phyloP scores from a whole-genome alignment of 2,329 filamentous ascomycete genomes.

The Beauveria rudraprayagi region DNA sequence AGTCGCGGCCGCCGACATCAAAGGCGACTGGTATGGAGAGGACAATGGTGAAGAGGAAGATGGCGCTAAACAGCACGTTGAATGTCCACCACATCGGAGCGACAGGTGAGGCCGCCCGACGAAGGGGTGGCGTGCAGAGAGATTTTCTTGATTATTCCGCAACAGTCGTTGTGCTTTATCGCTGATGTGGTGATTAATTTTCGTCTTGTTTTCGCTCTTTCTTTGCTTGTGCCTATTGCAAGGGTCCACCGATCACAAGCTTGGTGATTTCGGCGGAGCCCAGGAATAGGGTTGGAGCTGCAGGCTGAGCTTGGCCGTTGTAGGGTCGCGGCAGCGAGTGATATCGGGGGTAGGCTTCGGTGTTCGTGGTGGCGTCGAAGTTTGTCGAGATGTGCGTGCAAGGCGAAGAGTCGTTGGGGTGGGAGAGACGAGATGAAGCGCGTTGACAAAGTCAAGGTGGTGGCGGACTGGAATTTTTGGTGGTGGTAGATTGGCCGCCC shows the following conservation, averaged over 20 bases:
- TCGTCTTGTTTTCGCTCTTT: not conserved
- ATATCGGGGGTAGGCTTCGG: not conserved
- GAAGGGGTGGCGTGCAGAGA: not conserved
- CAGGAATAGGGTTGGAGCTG: not conserved
- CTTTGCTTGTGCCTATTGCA: slow-evolving; percentile 5
- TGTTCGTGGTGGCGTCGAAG: not conserved
- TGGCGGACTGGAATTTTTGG: not conserved
- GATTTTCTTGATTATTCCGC: not conserved
- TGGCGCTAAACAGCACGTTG: slow-evolving; percentile 66
- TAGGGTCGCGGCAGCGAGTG: not conserved
- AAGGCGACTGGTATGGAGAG: slow-evolving; percentile 95
- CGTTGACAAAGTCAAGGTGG: not conserved
- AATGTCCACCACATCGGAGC: slow-evolving; percentile 73
- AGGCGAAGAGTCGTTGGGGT: not conserved
- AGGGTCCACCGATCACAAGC: slow-evolving; percentile 11
- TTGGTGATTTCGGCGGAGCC: slow-evolving; percentile 1
- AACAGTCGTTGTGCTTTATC: not conserved
- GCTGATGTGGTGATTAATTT: not conserved
- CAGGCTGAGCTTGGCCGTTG: not conserved
- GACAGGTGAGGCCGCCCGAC: slow-evolving; percentile 16
- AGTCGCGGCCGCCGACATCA: slow-evolving; percentile 92
- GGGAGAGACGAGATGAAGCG: not conserved
- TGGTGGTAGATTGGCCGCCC: not conserved
- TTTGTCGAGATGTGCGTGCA: too few species aligned
- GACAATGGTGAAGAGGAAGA: slow-evolving; percentile 87